Percentiles rank a stretch among this genome's conserved stretches.
These are phyloP conservation scores for Epichloe amarillans DNA, from an alignment of 2,329 filamentous ascomycete species.

Conservation along the genomic window DNA sequence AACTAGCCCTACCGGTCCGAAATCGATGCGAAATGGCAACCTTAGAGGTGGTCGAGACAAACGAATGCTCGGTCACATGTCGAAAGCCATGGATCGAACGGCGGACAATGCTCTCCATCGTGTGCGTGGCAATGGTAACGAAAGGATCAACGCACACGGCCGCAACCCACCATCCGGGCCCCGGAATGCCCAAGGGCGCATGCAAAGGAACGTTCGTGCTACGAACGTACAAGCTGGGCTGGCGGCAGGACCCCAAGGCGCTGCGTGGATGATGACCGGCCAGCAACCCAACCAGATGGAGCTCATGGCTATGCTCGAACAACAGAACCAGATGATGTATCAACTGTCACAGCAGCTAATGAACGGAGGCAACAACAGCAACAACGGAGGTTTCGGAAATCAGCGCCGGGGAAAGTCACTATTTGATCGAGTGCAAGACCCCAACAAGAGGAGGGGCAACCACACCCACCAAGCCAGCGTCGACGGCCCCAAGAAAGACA, in stretches of 20 bases:
- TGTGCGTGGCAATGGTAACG: slow-evolving; percentile 59
- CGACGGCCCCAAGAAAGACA: slow-evolving; percentile 21
- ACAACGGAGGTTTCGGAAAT: slow-evolving; percentile 13
- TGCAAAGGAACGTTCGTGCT: slow-evolving; percentile 31
- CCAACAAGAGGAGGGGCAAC: slow-evolving; percentile 27
- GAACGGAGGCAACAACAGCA: slow-evolving; percentile 35
- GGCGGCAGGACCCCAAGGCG: slow-evolving; percentile 23
- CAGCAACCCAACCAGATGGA: slow-evolving; percentile 36
- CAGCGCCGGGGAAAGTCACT: slow-evolving; percentile 44
- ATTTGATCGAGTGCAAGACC: slow-evolving; percentile 58
- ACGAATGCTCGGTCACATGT: slow-evolving; percentile 73
- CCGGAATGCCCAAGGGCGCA: slow-evolving; percentile 38
- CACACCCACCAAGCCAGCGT: slow-evolving; percentile 24
- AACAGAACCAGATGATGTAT: slow-evolving; percentile 77
- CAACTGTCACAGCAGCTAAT: slow-evolving; percentile 54
- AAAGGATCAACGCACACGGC: slow-evolving; percentile 68
- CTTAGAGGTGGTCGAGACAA: slow-evolving; percentile 53
- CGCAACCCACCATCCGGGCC: slow-evolving; percentile 62
- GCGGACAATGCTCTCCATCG: slow-evolving; percentile 68
- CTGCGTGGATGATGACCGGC: slow-evolving; percentile 35
- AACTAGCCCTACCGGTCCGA: slow-evolving; percentile 77
- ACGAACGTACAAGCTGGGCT: slow-evolving; percentile 37
- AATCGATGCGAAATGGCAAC: slow-evolving; percentile 75
- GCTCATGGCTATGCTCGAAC: slow-evolving; percentile 68
- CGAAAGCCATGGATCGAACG: slow-evolving; percentile 67